Base-by-base conservation (phyloP, 1,284 basidiomycete genomes). In the Tilletia horrida region DNA sequence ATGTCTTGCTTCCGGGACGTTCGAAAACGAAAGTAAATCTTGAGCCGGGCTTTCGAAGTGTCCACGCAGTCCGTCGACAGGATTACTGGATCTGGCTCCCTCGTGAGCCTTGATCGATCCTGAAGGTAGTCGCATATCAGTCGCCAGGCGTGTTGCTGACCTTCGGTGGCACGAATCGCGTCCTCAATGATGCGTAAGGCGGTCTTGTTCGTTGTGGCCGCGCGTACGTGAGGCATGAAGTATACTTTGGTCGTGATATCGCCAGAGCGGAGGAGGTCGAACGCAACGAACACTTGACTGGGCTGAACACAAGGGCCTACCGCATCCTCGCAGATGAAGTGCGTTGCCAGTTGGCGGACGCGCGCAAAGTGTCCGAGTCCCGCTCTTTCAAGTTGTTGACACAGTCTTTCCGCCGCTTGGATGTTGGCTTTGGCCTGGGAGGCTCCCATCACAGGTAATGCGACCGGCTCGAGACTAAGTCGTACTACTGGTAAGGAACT, bases 281-380 rank as follows among this genome's bases (percentile, higher is more conserved):
- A 59, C 13, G 55, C 55, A 16, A 59, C 55, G 29, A 59, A 59
- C 8, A 59, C 55, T 35, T 35, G 55, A 35, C 55, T 59, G 13
- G 27, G 23, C 27, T 52, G n/a, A 52, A 25, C n/a, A n/a, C 8
- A 52, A 13, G n/a, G 13, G 29, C 27, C 31, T 9, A 31, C 55
- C 8, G 27, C 27, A 25, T 31, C 55, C 27, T 31, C 55, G 29
- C 13, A 59, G 27, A 59, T 31, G 27, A 25, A 59, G 31, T 35
- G 2, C 27, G 11, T 16, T 13, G 55, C 55, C 25, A 59, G 29
- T 7, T 59, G 27, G 29, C 55, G 27, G n/a, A 59, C 27, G 25
- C 55, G 55, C 8, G 27, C 55, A n/a, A 59, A 59, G n/a, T 21
- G 23, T 16, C 29, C 55, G 14, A 59, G 55, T 16, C 55, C 55